Evolutionary conservation across 2,329 filamentous ascomycete genomes (phyloP), one percentile per base, ranked within the genome.

Genomic region (Neobulgaria alba): DNA sequence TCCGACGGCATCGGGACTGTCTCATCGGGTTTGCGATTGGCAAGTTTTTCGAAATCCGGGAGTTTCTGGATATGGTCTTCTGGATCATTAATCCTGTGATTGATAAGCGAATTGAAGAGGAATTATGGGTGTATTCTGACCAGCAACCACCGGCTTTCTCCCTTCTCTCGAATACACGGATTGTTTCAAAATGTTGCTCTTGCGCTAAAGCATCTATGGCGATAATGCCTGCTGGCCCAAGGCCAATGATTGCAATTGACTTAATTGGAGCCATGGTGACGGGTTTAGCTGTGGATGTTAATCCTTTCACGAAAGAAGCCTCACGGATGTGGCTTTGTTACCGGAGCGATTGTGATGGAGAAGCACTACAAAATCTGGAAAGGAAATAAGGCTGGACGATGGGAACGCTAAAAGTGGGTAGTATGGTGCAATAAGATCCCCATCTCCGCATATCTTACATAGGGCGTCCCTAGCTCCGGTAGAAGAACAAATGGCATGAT

Each of bases 121-220:
- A 30, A 30, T 5, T 39, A 12, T 7, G 14, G 5, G 5, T 19
- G 15, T 8, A 23, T 20, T 47, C 67, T 57, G 56, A 79, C 77
- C 77, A 82, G 40, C 72, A 77, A 14, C 77, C 77, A 37, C 77
- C 77, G 1, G 74, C 64, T 10, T 65, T 67, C 45, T 77, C 72
- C 37, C 75, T 68, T 19, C 77, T 64, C 54, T 82, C 77, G 53
- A 81, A 82, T 0, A 81, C 73, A 4, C 73, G 67, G 40, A 80
- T 74, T 2, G 64, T 57, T 43, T 79, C 71, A 51, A 81, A 81
- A 0, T 61, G 54, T 46, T 74, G 65, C 54, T 82, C 77, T 53
- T 75, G 67, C 18, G 66, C 67, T 20, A 81, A 58, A 3, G 77
- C 75, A 61, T 81, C 75, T 3, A 77, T 68, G 0, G 75, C 61